phyloP scores from a whole-genome alignment of 2,329 filamentous ascomycete species.

The Stagonosporopsis cucurbitacearum region DNA sequence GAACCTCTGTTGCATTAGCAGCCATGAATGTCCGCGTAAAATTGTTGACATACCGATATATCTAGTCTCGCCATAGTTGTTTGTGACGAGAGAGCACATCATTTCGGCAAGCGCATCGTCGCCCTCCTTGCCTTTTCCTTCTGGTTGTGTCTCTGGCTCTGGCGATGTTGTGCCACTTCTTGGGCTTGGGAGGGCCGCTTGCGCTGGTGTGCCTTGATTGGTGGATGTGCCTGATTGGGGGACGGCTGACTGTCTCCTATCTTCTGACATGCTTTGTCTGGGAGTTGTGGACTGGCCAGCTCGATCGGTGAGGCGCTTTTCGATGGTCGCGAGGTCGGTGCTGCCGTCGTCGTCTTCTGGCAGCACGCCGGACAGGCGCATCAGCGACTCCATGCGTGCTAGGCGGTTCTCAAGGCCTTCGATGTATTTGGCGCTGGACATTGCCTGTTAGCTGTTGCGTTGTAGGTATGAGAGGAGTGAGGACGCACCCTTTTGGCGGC shows the following conservation, averaged over 20 bases:
- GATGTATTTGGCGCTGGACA: conserved; percentile 87
- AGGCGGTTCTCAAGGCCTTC: conserved; percentile 94
- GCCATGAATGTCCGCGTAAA: no score
- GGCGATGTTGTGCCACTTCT: conserved; percentile 60
- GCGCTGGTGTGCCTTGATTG: conserved; percentile 50
- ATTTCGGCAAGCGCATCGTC: conserved; percentile 92
- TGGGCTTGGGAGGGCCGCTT: conserved; percentile 58
- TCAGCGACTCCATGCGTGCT: conserved; percentile 91
- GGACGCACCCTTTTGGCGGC: conserved; percentile 84
- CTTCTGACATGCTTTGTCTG: conserved; percentile 32
- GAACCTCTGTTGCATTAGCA: no score
- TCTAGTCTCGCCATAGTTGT: conserved; percentile 90
- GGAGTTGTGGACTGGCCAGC: conserved; percentile 35
- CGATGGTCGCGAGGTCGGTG: conserved; percentile 85
- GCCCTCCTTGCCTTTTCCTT: conserved; percentile 71
- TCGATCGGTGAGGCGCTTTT: conserved; percentile 71
- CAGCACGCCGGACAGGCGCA: conserved; percentile 84
- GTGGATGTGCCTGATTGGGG: conserved; percentile 45
- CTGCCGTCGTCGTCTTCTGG: conserved; percentile 84
- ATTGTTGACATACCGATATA: conserved; percentile 91
- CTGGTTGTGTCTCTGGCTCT: conserved; percentile 50
- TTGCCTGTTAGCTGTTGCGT: conserved; percentile 6
- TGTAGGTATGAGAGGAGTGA: background rate
- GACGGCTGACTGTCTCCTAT: conserved; percentile 44
- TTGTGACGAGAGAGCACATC: conserved; percentile 98